Conservation (phyloP, 208 protist genomes). For the Trypanosoma vivax region DNA sequence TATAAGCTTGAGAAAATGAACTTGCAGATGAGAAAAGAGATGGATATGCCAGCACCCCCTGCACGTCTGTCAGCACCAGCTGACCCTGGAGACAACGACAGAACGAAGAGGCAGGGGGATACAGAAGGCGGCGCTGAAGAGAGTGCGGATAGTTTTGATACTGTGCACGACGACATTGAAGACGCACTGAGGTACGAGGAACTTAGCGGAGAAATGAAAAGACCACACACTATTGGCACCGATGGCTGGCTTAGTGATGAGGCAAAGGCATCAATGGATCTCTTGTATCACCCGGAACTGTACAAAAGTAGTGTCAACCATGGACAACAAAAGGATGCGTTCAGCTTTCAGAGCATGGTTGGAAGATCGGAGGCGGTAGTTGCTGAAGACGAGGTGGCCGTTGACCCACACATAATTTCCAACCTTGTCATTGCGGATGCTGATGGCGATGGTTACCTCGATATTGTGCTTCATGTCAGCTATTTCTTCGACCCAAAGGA, state of each 20-base stretch:
- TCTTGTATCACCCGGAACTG: slow-evolving; percentile 70
- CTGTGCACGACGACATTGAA: slow-evolving; percentile 5
- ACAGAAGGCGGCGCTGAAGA: not conserved
- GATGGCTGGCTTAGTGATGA: slow-evolving; percentile 56
- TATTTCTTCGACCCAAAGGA: slow-evolving; percentile 81
- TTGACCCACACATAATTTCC: slow-evolving; percentile 85
- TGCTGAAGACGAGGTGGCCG: slow-evolving; percentile 55
- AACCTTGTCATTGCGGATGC: slow-evolving; percentile 83
- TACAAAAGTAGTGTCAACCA: slow-evolving; percentile 31
- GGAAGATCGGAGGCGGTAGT: slow-evolving; percentile 13
- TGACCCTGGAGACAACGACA: not conserved
- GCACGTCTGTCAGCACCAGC: too few relatives aligned
- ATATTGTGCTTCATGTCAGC: slow-evolving; percentile 86
- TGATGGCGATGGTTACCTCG: slow-evolving; percentile 74
- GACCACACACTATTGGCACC: slow-evolving; percentile 22
- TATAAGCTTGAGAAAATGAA: too few relatives aligned
- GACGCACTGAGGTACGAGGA: slow-evolving; percentile 14
- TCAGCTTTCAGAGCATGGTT: slow-evolving; percentile 31
- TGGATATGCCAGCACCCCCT: too few relatives aligned
- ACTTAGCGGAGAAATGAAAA: not conserved
- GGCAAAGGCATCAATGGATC: slow-evolving; percentile 56
- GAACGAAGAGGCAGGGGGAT: not conserved
- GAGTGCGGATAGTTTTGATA: slow-evolving; percentile 11
- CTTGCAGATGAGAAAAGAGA: not conserved
- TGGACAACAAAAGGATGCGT: slow-evolving; percentile 26